phyloP scores from a whole-genome alignment of 331 rosid genomes.

The Stylosanthes scabra region DNA sequence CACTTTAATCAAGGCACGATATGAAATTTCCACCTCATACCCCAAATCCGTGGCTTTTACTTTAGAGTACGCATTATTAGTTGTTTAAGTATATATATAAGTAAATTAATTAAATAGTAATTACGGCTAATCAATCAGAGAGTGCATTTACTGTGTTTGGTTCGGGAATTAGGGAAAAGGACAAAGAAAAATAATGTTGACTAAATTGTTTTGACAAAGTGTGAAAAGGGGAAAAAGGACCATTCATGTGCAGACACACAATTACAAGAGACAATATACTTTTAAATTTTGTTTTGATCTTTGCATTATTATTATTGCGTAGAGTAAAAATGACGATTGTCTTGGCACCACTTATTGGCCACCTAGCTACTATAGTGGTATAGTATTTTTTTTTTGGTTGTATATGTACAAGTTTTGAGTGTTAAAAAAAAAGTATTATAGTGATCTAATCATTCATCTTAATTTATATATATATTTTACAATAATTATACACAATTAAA shows the following conservation, averaged over 20 bases:
- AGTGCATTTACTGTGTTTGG: background rate
- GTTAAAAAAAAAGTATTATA: too few species aligned
- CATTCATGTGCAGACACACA: conserved; percentile 22
- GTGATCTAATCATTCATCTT: too few species aligned
- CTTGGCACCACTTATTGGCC: background rate
- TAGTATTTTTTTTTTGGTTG: too few species aligned
- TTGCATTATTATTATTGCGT: conserved; percentile 39
- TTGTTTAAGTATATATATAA: background rate
- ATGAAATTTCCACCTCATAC: conserved; percentile 14
- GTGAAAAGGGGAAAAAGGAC: conserved; percentile 1
- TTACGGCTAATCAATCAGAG: conserved; percentile 17
- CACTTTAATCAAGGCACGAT: conserved; percentile 44
- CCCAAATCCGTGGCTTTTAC: background rate
- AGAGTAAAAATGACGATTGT: conserved; percentile 33
- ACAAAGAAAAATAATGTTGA: conserved; percentile 31
- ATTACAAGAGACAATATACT: conserved; percentile 33
- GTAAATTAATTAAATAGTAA: background rate
- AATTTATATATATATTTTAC: too few species aligned
- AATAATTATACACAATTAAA: too few species aligned
- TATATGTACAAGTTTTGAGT: too few species aligned
- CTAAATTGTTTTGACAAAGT: conserved; percentile 38
- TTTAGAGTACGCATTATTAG: background rate
- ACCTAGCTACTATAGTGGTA: too few species aligned
- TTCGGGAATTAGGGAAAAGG: conserved; percentile 5
- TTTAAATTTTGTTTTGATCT: conserved; percentile 5